Evolutionary conservation across 83 land plant genomes (phyloP), one percentile per base, ranked within the genome.

Genomic region (Picea abies): DNA sequence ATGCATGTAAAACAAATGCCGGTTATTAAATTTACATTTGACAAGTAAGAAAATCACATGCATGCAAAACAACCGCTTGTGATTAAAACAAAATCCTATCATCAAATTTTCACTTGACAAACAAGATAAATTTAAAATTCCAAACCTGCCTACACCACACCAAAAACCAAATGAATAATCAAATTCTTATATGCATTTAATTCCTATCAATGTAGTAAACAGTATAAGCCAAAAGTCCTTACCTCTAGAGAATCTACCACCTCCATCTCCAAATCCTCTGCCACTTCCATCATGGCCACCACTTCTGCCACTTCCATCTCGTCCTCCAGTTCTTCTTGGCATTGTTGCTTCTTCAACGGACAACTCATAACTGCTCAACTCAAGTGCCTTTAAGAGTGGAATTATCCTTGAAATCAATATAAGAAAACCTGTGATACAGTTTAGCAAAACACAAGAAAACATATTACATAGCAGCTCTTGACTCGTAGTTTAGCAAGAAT

Each of bases 291-390:
- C 83, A 4, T 91, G 44, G 63, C 70, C 82, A 47, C 92, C 82
- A 44, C 87, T 56, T 11, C 91, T 60, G 4, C 87, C 82, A 20
- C 90, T 78, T 25, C 90, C 73, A 22, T 80, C 73, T 29, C 86
- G 64, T 15, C 89, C 85, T 58, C 83, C 87, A 73, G 80, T 87
- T 16, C 84, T 41, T 5, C 5, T 47, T 29, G 64, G 41, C 62
- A 87, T 89, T 41, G 29, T 26, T 26, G 96, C 98, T 69, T 90
- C 94, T 35, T 96, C 92, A 63, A 96, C 96, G 15, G 58, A 79
- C 67, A 95, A 71, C 1, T 95, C 93, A 39, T 90, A 37, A 0
- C 92, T 93, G 87, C 89, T 87, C 4, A 91, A 84, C 67, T 95
- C 96, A 19, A 91, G 22, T 12, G 99, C 99, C 76, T 89, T 90